phyloP scores from a whole-genome alignment of 352 stramenopile genomes.

The Globisporangium radiosum region DNA sequence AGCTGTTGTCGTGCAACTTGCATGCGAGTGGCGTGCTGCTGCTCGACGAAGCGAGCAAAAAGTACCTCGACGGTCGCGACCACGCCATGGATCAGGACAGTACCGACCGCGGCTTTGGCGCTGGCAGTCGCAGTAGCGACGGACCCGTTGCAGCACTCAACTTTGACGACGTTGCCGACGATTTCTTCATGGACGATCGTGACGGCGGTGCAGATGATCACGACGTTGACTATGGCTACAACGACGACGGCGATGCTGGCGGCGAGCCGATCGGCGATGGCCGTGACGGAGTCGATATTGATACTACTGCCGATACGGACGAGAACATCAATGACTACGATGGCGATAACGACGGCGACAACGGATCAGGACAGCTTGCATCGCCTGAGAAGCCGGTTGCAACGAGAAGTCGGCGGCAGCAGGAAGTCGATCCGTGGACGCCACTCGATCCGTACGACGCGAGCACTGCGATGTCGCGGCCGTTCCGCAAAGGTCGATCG shows the following conservation, averaged over 20 bases:
- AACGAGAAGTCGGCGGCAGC: background rate
- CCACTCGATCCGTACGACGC: constrained; percentile 76
- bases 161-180: constrained; percentile 30
- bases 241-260: background rate
- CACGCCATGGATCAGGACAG: constrained; percentile 11
- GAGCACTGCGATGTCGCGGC: constrained; percentile 43
- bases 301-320: background rate
- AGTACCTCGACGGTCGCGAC: constrained; percentile 37
- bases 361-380: too few species aligned
- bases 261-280: background rate
- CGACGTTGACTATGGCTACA: constrained; percentile 12
- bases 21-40: constrained; percentile 65
- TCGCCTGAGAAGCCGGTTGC: too few species aligned
- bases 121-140: constrained; percentile 1
- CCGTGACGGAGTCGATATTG: background rate
- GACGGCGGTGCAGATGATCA: constrained; percentile 18
- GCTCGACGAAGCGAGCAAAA: constrained; percentile 72
- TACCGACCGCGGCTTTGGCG: constrained; percentile 1
- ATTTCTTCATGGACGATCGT: constrained; percentile 26
- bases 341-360: background rate
- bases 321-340: constrained; percentile 2
- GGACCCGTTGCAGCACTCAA: constrained; percentile 25
- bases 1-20: constrained; percentile 75
- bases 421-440: constrained; percentile 58
- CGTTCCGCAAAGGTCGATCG: constrained; percentile 73